A percentile compares a stretch with the other conserved stretches of the same genome.
These are phyloP conservation scores for Dioscorea zingiberensis DNA, from an alignment of 106 monocot species.

Conservation along the genomic window DNA sequence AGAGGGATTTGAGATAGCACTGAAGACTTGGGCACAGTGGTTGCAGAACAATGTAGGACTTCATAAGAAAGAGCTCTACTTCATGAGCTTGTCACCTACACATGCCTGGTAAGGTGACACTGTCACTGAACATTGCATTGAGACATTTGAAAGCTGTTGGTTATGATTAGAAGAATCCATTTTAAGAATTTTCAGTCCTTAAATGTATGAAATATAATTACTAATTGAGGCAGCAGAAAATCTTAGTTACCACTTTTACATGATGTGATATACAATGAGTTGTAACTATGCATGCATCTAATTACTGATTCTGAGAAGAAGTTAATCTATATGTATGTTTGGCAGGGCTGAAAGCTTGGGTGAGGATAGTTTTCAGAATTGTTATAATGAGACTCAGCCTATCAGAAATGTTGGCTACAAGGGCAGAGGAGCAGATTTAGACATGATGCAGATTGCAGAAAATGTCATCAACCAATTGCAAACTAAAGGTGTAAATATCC, in stretches of 20 bases:
- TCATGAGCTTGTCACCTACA: constrained; percentile 48
- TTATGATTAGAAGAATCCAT: too few species aligned
- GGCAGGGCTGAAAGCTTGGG: constrained; percentile 57
- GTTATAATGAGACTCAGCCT: constrained; percentile 50
- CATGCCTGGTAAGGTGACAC: constrained; percentile 38
- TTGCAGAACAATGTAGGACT: constrained; percentile 21
- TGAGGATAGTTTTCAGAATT: constrained; percentile 19
- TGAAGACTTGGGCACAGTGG: constrained; percentile 26
- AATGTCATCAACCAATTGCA: constrained; percentile 14
- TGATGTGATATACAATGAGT: neutral
- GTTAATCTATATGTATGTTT: neutral
- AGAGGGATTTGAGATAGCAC: constrained; percentile 20
- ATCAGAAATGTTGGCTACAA: constrained; percentile 28
- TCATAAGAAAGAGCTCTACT: constrained; percentile 38
- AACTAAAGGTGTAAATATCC: constrained; percentile 41
- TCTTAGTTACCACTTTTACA: too few species aligned
- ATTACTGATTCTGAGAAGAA: neutral
- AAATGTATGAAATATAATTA: too few species aligned
- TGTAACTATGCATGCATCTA: neutral
- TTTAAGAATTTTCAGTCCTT: too few species aligned
- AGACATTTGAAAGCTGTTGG: too few species aligned
- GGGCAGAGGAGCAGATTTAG: constrained; percentile 29
- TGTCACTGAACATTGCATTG: too few species aligned
- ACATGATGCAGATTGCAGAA: constrained; percentile 24
- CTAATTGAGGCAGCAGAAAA: too few species aligned